phyloP scores from a whole-genome alignment of 345 rosid species.

The Eucalyptus virginea region DNA sequence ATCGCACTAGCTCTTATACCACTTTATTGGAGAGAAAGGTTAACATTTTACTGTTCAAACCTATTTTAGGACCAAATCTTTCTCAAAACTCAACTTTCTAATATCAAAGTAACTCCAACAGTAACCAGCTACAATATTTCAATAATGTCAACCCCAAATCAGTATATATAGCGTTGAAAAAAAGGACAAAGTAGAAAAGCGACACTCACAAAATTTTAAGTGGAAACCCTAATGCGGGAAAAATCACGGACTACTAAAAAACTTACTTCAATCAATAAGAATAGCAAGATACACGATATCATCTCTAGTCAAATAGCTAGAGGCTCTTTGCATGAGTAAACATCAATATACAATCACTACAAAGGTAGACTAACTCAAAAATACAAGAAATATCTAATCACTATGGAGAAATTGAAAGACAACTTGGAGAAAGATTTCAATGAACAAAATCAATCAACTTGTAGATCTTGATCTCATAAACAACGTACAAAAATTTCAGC shows the following conservation, averaged over 20 bases:
- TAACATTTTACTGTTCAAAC: neutral
- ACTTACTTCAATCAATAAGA: neutral
- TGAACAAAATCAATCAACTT: neutral
- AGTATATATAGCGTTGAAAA: neutral
- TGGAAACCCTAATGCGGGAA: accelerated
- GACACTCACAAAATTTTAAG: neutral
- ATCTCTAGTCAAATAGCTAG: neutral
- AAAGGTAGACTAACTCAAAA: neutral
- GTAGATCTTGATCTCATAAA: neutral
- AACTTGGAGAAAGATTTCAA: neutral
- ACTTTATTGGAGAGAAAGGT: neutral
- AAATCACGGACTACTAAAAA: neutral
- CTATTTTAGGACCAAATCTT: too few species aligned
- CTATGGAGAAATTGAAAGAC: neutral
- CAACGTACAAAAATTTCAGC: neutral
- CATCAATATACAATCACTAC: neutral
- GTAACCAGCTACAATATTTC: too few species aligned
- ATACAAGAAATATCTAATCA: neutral
- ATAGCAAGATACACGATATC: neutral
- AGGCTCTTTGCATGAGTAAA: neutral
- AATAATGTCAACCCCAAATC: neutral
- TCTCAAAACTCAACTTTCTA: neutral
- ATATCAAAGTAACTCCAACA: neutral
- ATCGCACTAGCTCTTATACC: neutral
- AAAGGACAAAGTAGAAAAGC: neutral